A percentile compares a stretch with the other conserved stretches of the same genome.
These are phyloP conservation scores for Globisporangium yorkense DNA, from an alignment of 352 stramenopile genomes.

Conservation along the genomic window DNA sequence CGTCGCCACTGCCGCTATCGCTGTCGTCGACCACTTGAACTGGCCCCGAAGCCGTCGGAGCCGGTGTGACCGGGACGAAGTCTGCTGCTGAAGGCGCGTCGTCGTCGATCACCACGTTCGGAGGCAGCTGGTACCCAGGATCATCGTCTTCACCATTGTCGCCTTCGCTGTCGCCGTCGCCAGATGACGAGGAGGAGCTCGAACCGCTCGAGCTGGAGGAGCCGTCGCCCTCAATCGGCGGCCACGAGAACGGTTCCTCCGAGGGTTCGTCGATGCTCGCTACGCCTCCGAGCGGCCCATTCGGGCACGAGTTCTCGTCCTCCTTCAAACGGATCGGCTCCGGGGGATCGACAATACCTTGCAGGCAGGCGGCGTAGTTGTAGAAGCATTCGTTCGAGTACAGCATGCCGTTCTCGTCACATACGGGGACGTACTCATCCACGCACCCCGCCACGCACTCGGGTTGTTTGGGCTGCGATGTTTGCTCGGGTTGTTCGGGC, in stretches of 20 bases:
- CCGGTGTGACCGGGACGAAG: neutral
- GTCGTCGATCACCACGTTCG: slow-evolving; percentile 5
- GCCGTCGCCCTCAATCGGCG: neutral
- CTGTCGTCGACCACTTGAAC: neutral
- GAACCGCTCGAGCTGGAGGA: neutral
- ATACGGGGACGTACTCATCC: slow-evolving; percentile 9
- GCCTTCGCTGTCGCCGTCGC: neutral
- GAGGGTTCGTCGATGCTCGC: neutral
- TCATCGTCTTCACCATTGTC: neutral
- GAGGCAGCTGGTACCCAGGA: neutral
- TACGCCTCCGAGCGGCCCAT: neutral
- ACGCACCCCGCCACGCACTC: neutral
- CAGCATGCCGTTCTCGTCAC: slow-evolving; percentile 9
- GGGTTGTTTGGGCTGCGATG: neutral
- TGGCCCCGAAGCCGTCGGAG: neutral
- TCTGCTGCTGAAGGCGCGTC: neutral
- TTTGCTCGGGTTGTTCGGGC: no score
- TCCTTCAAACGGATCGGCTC: neutral
- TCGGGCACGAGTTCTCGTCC: neutral
- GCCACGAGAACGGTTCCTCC: neutral
- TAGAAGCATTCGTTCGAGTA: slow-evolving; percentile 14
- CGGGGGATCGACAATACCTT: neutral
- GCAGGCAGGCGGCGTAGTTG: slow-evolving; percentile 2
- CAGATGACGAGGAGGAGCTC: neutral
- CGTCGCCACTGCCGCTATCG: neutral